A percentile compares a stretch with the other conserved stretches of the same genome.
Conservation (phyloP, 441 rosid genomes). For the Syzygium malaccense region DNA sequence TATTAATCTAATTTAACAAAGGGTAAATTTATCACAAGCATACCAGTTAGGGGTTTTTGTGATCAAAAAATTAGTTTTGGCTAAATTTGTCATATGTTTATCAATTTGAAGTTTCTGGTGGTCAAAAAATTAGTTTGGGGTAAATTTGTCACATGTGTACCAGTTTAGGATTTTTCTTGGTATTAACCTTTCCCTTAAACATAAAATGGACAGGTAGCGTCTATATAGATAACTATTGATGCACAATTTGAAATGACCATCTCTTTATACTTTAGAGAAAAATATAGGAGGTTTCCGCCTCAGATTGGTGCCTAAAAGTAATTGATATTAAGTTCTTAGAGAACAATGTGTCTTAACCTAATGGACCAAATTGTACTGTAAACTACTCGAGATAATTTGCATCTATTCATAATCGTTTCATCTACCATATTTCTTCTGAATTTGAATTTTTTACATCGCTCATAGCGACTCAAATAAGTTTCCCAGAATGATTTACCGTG, state of each 20-base stretch:
- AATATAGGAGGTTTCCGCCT: neutral
- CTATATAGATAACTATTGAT: neutral
- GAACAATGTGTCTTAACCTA: neutral
- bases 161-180: no score
- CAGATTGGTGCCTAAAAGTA: neutral
- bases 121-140: no score
- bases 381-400: neutral
- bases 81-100: no score
- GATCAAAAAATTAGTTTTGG: no score
- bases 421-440: neutral
- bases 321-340: neutral
- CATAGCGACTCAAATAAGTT: neutral
- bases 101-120: no score
- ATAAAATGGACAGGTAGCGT: neutral
- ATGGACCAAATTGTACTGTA: neutral
- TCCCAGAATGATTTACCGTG: neutral
- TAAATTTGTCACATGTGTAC: no score
- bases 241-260: neutral
- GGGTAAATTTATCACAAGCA: no score
- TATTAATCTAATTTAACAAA: no score
- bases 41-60: no score
- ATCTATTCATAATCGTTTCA: neutral
- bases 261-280: neutral
- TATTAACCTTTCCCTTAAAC: neutral
- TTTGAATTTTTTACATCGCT: neutral